phyloP scores from a whole-genome alignment of 495 filamentous ascomycete genomes.

The Hypoxylon rickii region DNA sequence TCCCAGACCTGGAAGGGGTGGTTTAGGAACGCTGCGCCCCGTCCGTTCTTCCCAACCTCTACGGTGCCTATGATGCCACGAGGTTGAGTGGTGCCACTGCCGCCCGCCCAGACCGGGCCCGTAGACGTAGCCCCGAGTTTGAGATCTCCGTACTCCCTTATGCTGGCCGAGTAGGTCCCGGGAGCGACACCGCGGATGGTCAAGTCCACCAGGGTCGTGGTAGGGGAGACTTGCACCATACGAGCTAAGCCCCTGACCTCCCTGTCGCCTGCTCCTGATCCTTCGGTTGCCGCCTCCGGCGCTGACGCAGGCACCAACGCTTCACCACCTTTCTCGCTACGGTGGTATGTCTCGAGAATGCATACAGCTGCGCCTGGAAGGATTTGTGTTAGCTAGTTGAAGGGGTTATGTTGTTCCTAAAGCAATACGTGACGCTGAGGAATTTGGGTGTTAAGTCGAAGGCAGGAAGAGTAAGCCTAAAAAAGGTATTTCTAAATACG shows the following conservation, averaged over 20 bases:
- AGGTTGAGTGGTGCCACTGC: conserved; percentile 42
- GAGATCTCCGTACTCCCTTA: conserved; percentile 89
- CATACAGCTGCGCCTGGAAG: conserved; percentile 83
- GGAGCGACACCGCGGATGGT: conserved; percentile 83
- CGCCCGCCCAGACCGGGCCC: conserved; percentile 75
- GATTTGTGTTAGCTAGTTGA: conserved; percentile 24
- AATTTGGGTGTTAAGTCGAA: too few species aligned
- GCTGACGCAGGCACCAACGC: conserved; percentile 35
- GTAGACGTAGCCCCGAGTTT: conserved; percentile 78
- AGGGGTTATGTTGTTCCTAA: not conserved
- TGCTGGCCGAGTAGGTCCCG: conserved; percentile 79
- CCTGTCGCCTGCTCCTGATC: conserved; percentile 51
- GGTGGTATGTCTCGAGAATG: conserved; percentile 88
- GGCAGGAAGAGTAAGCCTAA: too few species aligned
- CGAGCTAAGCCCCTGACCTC: conserved; percentile 74
- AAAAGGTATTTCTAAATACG: conserved; percentile 9
- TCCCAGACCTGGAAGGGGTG: conserved; percentile 89
- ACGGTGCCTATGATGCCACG: conserved; percentile 76
- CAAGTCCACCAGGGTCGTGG: conserved; percentile 81
- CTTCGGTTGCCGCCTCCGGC: conserved; percentile 44
- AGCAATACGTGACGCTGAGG: too few species aligned
- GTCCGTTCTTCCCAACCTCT: conserved; percentile 67
- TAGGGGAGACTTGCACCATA: conserved; percentile 78
- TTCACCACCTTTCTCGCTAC: conserved; percentile 35
- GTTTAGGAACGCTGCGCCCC: conserved; percentile 78